Conservation (phyloP, 176 grass and related monocot species). For the Thalia dealbata region DNA sequence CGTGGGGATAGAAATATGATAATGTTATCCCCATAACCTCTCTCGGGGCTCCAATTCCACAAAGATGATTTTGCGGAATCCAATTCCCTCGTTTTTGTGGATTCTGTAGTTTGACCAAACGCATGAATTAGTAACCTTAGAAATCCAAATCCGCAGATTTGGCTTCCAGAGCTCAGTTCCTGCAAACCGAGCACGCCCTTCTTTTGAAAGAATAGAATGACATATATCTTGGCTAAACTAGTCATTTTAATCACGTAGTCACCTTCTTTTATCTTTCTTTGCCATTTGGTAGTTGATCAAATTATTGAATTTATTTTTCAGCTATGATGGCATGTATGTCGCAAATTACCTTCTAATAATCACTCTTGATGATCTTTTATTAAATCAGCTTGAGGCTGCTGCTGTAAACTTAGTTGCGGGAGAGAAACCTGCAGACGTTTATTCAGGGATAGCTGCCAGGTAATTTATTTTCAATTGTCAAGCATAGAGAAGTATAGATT, state of each 20-base stretch:
- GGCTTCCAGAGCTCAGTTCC: no score
- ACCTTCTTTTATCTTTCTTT: neutral
- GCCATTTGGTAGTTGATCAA: neutral
- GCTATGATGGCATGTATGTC: neutral
- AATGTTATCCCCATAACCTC: no score
- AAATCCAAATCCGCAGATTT: no score
- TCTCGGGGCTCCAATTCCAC: no score
- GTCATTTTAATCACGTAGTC: neutral
- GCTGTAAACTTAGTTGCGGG: constrained; percentile 86
- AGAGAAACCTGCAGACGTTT: constrained; percentile 88
- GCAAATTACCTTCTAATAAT: neutral
- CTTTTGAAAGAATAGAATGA: no score
- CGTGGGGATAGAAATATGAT: no score
- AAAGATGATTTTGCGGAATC: no score
- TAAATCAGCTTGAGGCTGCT: constrained; percentile 62
- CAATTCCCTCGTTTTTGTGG: no score
- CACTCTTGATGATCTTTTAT: constrained; percentile 8
- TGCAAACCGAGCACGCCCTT: no score
- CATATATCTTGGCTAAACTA: no score
- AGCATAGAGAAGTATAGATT: neutral
- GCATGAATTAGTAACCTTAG: no score
- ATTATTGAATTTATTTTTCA: neutral
- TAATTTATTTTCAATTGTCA: constrained; percentile 1
- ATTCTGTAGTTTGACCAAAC: no score
- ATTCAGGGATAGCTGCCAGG: constrained; percentile 91